Evolutionary conservation across 306 rosid species (phyloP), one percentile per base, ranked within the genome.

Genomic region (Psophocarpus tetragonolobus): DNA sequence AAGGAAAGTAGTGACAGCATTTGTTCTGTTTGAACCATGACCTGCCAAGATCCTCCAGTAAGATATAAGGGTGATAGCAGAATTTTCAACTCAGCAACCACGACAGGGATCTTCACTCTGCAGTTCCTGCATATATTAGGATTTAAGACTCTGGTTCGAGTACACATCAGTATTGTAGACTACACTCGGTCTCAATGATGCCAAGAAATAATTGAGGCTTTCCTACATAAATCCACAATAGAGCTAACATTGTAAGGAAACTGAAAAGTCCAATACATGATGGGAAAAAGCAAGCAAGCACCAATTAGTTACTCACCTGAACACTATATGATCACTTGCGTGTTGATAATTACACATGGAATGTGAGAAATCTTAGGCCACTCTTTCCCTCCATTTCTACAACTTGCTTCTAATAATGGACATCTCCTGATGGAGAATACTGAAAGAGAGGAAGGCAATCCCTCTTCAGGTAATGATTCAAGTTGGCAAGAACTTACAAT

Each of bases 341-440:
- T n/a, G n/a, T n/a, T n/a, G n/a, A n/a, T n/a, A n/a, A n/a, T n/a
- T n/a, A n/a, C n/a, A n/a, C n/a, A n/a, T n/a, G n/a, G n/a, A n/a
- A 61, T 75, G 50, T 8, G 60, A 39, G 75, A 53, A 77, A 77
- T 17, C 68, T 77, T 66, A 26, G 6, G 56, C 68, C 58, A 51
- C 67, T 77, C 47, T 68, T 27, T 68, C 75, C 68, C 81, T 35
- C 24, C 56, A 4, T 68, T 13, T 1, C 30, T 23, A 23, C 51
- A 74, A 3, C 15, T 60, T 74, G 32, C 69, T 60, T 41, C 29
- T 4, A 73, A 4, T 26, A 56, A 42, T 60, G 70, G 70, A 8
- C 70, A 74, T 0, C 8, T 0, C 1, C 4, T 5, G 41, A 36
- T 36, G 10, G 11, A 6, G 4, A 36, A 36, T 39, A 57, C 41